Base-by-base conservation (phyloP, 1,139 yeast genomes). In the Eremothecium cymbalariae region DNA sequence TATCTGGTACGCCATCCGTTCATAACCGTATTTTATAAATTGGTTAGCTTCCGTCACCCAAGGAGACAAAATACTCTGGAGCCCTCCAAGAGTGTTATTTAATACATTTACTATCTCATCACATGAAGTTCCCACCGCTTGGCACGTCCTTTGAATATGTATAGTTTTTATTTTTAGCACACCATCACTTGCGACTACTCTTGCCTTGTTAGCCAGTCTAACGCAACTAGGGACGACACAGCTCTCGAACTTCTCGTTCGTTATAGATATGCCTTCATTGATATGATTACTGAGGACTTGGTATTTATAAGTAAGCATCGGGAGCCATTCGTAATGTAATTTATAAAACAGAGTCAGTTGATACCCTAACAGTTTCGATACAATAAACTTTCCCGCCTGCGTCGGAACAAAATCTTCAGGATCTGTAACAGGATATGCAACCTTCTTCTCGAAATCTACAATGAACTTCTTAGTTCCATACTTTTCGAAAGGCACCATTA, bases 361-460 rank as follows among this genome's bases (percentile, higher is more conserved):
- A 21, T 27, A 27, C 12, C 13, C 19, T 14, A 27, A 4, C 30
- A 27, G 21, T n/a, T 17, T 15, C 21, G 30, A 27, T 17, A 27
- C 19, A 27, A 27, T n/a, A 14, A 16, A 14, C 30, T 27, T 27
- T 9, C 30, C 30, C 8, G 14, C 21, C 19, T 27, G 11, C 4
- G 21, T 16, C 3, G 21, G 21, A 5, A 27, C 13, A 27, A 27
- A 16, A 4, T 27, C 30, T 4, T 27, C 30, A 4, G 30, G 21
- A 5, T 19, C n/a, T 3, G 20, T 20, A 3, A 37, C 18, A 11
- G 40, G 40, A 23, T 33, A 30, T 8, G 40, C 40, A 23, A 33
- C 32, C 15, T 36, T 17, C n/a, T 33, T 37, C 30, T 37, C 40
- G 24, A 37, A 37, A 21, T 37, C 40, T 13, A 37, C 40, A 11